Base-by-base conservation (phyloP, 2,329 filamentous ascomycete species). In the Xylariomycetidae sp. region DNA sequence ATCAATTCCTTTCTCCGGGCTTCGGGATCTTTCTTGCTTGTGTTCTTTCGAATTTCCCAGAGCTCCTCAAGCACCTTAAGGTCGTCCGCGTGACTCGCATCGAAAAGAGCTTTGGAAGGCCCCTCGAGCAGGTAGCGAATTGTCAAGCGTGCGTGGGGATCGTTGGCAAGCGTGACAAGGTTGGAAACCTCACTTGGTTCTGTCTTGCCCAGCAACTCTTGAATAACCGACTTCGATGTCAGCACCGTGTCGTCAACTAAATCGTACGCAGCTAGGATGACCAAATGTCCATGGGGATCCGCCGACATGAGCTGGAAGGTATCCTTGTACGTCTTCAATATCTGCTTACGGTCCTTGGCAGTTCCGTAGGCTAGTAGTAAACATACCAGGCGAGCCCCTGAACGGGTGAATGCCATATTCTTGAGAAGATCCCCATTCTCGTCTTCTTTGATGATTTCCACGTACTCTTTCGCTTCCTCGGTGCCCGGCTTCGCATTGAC, bases 371-470 rank as follows among this genome's bases (percentile, higher is more conserved):
- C 89, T 25, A 98, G 67, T 25, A 87, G 75, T 27, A 95, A 70
- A 53, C 81, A 90, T 36, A 88, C 82, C 10, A 98, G 71, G 22
- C 85, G 77, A 28, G 88, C 80, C 5, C 92, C 92, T 7, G 87
- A 88, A 58, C 83, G 85, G 27, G 92, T 98, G 63, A 98, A 98
- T 6, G 89, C 89, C 67, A 98, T 76, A 59, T 97, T 97, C 70
- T 95, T 94, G 44, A 92, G 72, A 42, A 96, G 63, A 58, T 97
- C 89, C 30, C 88, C 88, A 37, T 85, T 82, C 54, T 95, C 87
- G 46, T 98, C 90, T 25, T 86, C 86, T 66, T 94, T 94, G 53
- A 98, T 70, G 47, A 94, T 73, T 60, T 97, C 89, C 37, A 94
- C 66, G 54, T 95, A 96, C 50, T 94, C 88, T 19, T 72, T 85